Conservation (phyloP, 1,284 basidiomycete species). For the Sanguinoderma infundibulare region DNA sequence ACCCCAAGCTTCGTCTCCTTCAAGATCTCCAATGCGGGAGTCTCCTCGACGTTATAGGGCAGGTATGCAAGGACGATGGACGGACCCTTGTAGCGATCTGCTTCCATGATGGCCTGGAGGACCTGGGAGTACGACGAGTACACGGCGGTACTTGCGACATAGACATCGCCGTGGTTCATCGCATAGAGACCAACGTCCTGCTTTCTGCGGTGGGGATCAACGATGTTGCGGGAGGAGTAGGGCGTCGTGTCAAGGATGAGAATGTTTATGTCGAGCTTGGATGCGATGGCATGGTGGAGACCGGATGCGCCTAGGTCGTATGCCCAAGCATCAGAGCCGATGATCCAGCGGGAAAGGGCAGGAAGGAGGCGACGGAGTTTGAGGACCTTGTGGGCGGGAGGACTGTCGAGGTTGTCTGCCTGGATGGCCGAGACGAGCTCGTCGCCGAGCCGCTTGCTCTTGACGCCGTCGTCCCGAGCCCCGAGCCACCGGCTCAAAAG, state of each 20-base stretch:
- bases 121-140: slow-evolving; percentile 97
- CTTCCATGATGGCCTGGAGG: slow-evolving; percentile 91
- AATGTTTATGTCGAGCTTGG: slow-evolving; percentile 91
- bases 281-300: slow-evolving; percentile 92
- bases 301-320: slow-evolving; percentile 97
- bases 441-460: slow-evolving; percentile 64
- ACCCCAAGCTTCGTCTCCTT: slow-evolving; percentile 98
- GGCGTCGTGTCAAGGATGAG: slow-evolving; percentile 95
- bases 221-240: slow-evolving; percentile 76
- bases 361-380: slow-evolving; percentile 65
- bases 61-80: slow-evolving; percentile 95
- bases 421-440: slow-evolving; percentile 64
- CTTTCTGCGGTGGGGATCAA: slow-evolving; percentile 79
- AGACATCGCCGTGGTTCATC: slow-evolving; percentile 98
- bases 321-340: slow-evolving; percentile 97
- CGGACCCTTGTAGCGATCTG: slow-evolving; percentile 89
- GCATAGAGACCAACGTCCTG: slow-evolving; percentile 96
- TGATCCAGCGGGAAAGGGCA: slow-evolving; percentile 88
- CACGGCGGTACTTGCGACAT: slow-evolving; percentile 94
- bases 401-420: slow-evolving; percentile 43
- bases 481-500: slow-evolving; percentile 79
- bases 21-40: slow-evolving; percentile 85
- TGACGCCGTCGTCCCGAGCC: slow-evolving; percentile 62
- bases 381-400: slow-evolving; percentile 60
- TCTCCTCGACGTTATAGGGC: slow-evolving; percentile 81